Evolutionary conservation across 371 early-diverging fungal genomes (phyloP), one percentile per base, ranked within the genome.

Genomic region (Choanephora cucurbitarum): DNA sequence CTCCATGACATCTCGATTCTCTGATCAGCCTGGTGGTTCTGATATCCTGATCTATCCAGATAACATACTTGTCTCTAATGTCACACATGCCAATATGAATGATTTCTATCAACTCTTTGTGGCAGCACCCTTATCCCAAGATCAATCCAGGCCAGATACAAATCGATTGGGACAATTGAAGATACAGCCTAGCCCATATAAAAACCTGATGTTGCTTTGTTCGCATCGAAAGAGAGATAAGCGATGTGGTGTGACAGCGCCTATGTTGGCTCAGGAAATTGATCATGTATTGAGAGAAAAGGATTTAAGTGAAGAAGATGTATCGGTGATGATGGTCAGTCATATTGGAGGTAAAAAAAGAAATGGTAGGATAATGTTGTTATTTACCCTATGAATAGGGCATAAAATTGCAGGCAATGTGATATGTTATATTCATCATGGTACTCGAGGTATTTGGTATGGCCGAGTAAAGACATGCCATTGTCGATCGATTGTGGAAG

Each of bases 361-460:
- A n/a, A n/a, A n/a, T n/a, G n/a, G n/a, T n/a, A n/a, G n/a, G n/a
- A n/a, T n/a, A n/a, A n/a, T n/a, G n/a, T n/a, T n/a, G n/a, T n/a
- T n/a, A 42, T 37, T 14, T n/a, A 42, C n/a, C n/a, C n/a, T n/a
- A 21, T 50, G 9, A 3, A 4, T 60, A 72, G 85, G 89, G 15
- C 89, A 89, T 72, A 87, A 88, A 65, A 85, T 84, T 75, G 88
- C 90, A 14, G 88, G 88, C 17, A 89, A 86, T 58, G 73, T 85
- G 1, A 79, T 87, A 52, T 81, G 84, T 19, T 81, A 83, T 58
- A 64, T 56, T 21, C 58, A 69, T 42, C 68, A 81, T 43, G 81
- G 81, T 7, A 58, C 59, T 19, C 63, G 67, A 52, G 84, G 81
- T 32, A 55, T 83, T 39, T 83, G 84, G 84, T 83, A 83, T 55